Percentiles rank a stretch among this genome's conserved stretches.
Evolutionary conservation across 106 monocot genomes (phyloP).

Genomic region (Dioscorea dumetorum): DNA sequence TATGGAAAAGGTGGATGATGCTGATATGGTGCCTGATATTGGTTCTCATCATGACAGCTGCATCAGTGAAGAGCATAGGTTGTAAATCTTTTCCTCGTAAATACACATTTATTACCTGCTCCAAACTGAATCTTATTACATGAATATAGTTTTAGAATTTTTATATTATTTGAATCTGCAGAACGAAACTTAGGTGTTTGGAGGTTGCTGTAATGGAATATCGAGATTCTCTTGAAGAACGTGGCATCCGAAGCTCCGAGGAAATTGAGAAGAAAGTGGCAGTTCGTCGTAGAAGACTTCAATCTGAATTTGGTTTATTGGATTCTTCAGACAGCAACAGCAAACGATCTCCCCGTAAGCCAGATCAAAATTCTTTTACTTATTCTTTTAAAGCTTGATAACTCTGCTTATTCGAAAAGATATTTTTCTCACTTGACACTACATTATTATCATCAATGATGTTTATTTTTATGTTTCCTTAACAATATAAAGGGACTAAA

Average conservation of each 20-base stretch:
- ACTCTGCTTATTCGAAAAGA: not conserved
- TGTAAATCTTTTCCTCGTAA: not conserved
- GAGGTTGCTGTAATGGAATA: constrained; percentile 98
- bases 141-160: not conserved
- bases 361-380: not conserved
- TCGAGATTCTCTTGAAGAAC: constrained; percentile 87
- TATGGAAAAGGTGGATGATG: constrained; percentile 29
- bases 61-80: constrained; percentile 92
- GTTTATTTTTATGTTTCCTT: not conserved
- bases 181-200: constrained; percentile 83
- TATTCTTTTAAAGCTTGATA: not conserved
- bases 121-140: too few relatives aligned
- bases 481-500: not conserved
- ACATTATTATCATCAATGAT: not conserved
- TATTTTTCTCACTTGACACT: not conserved
- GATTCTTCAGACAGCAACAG: constrained; percentile 44
- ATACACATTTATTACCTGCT: too few relatives aligned
- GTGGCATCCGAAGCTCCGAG: constrained; percentile 53
- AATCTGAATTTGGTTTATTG: constrained; percentile 75
- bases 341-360: constrained; percentile 55
- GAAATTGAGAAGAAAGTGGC: constrained; percentile 91
- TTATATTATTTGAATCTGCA: constrained; percentile 13
- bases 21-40: constrained; percentile 33
- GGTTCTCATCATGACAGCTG: constrained; percentile 32
- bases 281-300: constrained; percentile 59